Conservation (phyloP, 108 stramenopile genomes). For the Aurantiochytrium sp. region DNA sequence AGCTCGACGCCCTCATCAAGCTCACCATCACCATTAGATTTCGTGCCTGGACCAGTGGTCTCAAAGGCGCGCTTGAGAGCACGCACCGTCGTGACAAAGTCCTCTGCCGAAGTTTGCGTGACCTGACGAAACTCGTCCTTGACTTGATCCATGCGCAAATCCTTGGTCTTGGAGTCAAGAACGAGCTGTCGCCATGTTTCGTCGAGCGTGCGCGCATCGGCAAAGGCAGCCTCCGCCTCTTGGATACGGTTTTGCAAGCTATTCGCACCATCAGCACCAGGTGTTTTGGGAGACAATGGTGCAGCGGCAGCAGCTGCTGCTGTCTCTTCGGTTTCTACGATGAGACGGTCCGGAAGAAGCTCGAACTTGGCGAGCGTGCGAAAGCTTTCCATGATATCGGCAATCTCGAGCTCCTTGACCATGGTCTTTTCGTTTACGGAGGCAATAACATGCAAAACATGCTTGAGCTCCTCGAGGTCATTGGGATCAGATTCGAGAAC, state of each 20-base stretch:
- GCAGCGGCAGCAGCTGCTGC: not conserved
- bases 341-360: not conserved
- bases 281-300: not conserved
- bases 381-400: slow-evolving; percentile 38
- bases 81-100: slow-evolving; percentile 36
- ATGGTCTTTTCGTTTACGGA: slow-evolving; percentile 26
- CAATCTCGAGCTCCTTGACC: slow-evolving; percentile 52
- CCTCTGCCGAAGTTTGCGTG: slow-evolving; percentile 42
- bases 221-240: slow-evolving; percentile 31
- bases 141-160: slow-evolving; percentile 47
- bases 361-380: slow-evolving; percentile 42
- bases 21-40: not conserved
- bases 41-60: slow-evolving; percentile 41
- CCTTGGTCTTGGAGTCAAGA: slow-evolving; percentile 43
- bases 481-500: slow-evolving; percentile 31
- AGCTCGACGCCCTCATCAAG: slow-evolving; percentile 57
- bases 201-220: slow-evolving; percentile 19
- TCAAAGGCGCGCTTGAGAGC: slow-evolving; percentile 30
- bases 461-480: slow-evolving; percentile 51
- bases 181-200: slow-evolving; percentile 38
- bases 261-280: not conserved
- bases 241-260: not conserved
- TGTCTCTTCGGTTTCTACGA: not conserved
- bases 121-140: slow-evolving; percentile 58
- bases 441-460: slow-evolving; percentile 47